Conservation (phyloP, 1,284 basidiomycete species). For the Puccinia coronata region DNA sequence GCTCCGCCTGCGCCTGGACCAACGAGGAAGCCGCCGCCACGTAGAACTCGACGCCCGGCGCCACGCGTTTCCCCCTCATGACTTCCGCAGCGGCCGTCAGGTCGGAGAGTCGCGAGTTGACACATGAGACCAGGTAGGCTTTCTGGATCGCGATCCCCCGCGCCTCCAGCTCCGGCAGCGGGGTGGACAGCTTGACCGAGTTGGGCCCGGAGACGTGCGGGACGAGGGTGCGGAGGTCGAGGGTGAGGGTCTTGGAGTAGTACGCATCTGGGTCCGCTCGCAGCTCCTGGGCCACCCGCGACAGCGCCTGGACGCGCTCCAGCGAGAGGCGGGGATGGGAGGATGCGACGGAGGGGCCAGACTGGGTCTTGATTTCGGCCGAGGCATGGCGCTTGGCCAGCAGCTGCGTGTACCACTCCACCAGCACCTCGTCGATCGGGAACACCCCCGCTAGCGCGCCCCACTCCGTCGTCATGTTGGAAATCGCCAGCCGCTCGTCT, state of each 20-base stretch:
- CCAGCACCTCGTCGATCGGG: slow-evolving; percentile 79
- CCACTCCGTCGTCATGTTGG: slow-evolving; percentile 99
- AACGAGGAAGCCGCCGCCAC: slow-evolving; percentile 89
- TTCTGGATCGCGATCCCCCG: slow-evolving; percentile 84
- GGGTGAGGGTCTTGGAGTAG: slow-evolving; percentile 84
- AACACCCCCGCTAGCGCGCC: slow-evolving; percentile 94
- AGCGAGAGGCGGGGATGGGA: slow-evolving; percentile 79
- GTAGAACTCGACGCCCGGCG: slow-evolving; percentile 92
- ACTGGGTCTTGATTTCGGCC: slow-evolving; percentile 67
- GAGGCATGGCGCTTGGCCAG: slow-evolving; percentile 76
- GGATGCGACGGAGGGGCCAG: slow-evolving; percentile 68
- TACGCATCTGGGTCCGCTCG: slow-evolving; percentile 75
- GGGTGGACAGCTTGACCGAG: slow-evolving; percentile 92
- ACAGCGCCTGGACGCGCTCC: slow-evolving; percentile 66
- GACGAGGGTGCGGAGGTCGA: slow-evolving; percentile 89
- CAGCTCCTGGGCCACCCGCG: slow-evolving; percentile 66
- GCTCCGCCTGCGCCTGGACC: slow-evolving; percentile 87
- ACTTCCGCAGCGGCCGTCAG: slow-evolving; percentile 88
- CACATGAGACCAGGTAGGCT: slow-evolving; percentile 97
- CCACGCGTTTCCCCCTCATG: slow-evolving; percentile 78
- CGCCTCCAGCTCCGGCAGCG: slow-evolving; percentile 76
- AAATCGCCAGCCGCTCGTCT: slow-evolving; percentile 91
- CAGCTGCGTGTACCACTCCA: slow-evolving; percentile 84
- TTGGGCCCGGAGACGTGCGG: slow-evolving; percentile 97
- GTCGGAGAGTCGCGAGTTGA: slow-evolving; percentile 94